These are phyloP conservation scores for Pulchroboletus neoregius DNA, from an alignment of 1,284 basidiomycete genomes.

Conservation along the genomic window DNA sequence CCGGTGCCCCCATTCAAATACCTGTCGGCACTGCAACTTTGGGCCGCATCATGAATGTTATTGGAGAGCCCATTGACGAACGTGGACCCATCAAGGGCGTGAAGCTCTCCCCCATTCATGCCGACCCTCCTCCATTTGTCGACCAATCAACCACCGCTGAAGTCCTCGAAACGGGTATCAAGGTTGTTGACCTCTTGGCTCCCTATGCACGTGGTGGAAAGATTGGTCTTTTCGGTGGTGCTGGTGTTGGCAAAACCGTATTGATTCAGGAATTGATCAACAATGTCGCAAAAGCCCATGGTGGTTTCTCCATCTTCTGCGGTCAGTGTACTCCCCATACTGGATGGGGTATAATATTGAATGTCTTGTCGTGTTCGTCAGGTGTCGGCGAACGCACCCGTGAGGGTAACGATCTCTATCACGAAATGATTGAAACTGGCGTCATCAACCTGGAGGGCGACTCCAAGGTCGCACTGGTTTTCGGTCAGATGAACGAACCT, in stretches of 20 bases:
- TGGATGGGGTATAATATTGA: background rate
- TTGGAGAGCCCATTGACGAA: constrained; percentile 99
- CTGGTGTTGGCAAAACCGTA: constrained; percentile 99
- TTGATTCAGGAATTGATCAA: constrained; percentile 99
- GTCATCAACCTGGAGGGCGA: constrained; percentile 99
- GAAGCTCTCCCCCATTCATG: constrained; percentile 90
- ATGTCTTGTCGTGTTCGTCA: constrained; percentile 25
- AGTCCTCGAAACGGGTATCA: constrained; percentile 99
- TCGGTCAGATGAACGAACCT: constrained; percentile 99
- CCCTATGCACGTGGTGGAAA: constrained; percentile 99
- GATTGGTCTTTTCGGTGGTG: constrained; percentile 99
- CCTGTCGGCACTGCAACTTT: constrained; percentile 93
- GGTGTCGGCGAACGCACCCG: constrained; percentile 99
- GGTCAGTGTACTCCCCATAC: constrained; percentile 52
- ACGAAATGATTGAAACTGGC: constrained; percentile 99
- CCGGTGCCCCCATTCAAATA: constrained; percentile 93
- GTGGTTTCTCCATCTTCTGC: constrained; percentile 99
- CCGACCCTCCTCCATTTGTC: constrained; percentile 93
- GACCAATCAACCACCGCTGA: constrained; percentile 98
- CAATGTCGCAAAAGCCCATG: constrained; percentile 99
- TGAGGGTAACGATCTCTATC: constrained; percentile 99
- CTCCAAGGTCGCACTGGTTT: constrained; percentile 99
- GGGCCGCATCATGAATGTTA: constrained; percentile 99
- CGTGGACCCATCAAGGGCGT: constrained; percentile 97
- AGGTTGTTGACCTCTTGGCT: constrained; percentile 98